Percentiles rank a stretch among this genome's conserved stretches.
Conservation (phyloP, 768 basidiomycete genomes). For the Cystofilobasidium macerans region DNA sequence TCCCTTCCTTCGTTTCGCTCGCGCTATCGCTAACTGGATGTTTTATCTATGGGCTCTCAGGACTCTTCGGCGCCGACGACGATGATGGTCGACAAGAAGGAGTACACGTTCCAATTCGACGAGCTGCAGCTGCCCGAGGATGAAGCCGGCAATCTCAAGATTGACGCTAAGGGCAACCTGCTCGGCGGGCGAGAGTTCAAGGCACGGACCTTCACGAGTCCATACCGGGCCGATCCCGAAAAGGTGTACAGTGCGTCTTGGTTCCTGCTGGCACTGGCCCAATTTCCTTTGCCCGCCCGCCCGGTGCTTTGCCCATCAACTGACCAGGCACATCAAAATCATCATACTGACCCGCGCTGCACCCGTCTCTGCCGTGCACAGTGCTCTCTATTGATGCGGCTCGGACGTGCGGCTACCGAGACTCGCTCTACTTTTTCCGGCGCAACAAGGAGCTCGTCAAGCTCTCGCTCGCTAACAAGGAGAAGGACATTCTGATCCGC, state of each 20-base stretch:
- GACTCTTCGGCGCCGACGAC: constrained; percentile 27
- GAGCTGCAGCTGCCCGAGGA: constrained; percentile 77
- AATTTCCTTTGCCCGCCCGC: not conserved
- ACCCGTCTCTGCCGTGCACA: not conserved
- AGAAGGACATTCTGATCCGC: constrained; percentile 85
- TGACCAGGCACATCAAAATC: not conserved
- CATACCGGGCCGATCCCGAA: constrained; percentile 63
- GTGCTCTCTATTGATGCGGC: constrained; percentile 96
- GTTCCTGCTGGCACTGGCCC: no score
- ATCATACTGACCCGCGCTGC: not conserved
- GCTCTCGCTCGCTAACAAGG: constrained; percentile 72
- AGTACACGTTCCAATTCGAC: constrained; percentile 73
- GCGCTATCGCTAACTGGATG: constrained; percentile 17
- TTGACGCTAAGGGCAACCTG: constrained; percentile 71
- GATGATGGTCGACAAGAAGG: constrained; percentile 51
- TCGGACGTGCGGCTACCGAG: constrained; percentile 85
- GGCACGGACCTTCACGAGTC: constrained; percentile 74
- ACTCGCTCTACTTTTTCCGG: constrained; percentile 96
- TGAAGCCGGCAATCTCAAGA: constrained; percentile 79
- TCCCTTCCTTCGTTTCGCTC: not conserved
- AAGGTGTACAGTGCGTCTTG: constrained; percentile 51
- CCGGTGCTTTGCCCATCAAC: no score
- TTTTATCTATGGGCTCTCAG: not conserved
- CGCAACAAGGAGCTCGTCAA: constrained; percentile 83
- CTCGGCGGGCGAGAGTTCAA: constrained; percentile 80